These are phyloP conservation scores for Barbarea vulgaris DNA, from an alignment of 345 rosid genomes.

Conservation along the genomic window DNA sequence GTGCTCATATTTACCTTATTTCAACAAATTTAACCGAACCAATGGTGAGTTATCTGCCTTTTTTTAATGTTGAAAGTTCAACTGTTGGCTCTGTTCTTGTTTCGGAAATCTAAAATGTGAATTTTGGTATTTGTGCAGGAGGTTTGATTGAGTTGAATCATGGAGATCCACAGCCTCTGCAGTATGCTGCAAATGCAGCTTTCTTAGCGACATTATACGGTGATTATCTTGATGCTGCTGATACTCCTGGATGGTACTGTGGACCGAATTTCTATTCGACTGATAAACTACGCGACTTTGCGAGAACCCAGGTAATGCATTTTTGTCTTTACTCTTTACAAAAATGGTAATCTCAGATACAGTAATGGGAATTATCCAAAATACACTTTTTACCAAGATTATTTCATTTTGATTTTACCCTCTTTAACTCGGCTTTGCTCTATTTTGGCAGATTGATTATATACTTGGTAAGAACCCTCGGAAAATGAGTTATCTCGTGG, in stretches of 20 bases:
- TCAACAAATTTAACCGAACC: conserved; percentile 72
- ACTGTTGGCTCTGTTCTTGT: conserved; percentile 26
- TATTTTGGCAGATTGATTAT: conserved; percentile 70
- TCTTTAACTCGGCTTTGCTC: not conserved
- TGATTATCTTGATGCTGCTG: conserved; percentile 96
- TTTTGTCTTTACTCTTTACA: not conserved
- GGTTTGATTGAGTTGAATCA: conserved; percentile 89
- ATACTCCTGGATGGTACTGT: conserved; percentile 97
- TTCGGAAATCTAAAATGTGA: not conserved
- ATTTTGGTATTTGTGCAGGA: conserved; percentile 49
- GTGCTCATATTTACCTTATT: conserved; percentile 78
- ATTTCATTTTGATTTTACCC: no score
- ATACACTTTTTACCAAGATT: not conserved
- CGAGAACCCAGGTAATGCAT: conserved; percentile 70
- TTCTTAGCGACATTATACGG: conserved; percentile 77
- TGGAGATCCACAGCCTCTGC: conserved; percentile 96
- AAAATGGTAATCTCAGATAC: not conserved
- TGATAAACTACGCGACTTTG: conserved; percentile 72
- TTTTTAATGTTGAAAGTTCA: conserved; percentile 9
- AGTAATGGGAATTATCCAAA: not conserved
- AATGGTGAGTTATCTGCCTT: conserved; percentile 48
- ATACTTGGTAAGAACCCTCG: conserved; percentile 92
- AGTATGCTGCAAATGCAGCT: conserved; percentile 89
- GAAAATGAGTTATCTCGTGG: conserved; percentile 91
- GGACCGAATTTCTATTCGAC: conserved; percentile 87